phyloP scores from a whole-genome alignment of 805 yeast genomes.

The Ogataea wickerhamii region DNA sequence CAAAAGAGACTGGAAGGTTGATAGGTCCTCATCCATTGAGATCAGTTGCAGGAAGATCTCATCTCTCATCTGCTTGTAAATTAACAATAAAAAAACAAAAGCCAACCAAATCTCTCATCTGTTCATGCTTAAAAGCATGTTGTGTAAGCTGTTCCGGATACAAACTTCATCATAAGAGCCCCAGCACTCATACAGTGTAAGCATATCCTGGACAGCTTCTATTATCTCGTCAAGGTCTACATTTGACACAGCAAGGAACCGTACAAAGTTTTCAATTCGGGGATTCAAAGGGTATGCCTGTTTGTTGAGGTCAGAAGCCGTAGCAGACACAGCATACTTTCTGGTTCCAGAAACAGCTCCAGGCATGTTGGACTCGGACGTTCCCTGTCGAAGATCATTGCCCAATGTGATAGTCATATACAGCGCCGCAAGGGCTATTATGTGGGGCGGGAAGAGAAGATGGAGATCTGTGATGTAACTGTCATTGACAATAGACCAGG shows the following conservation, averaged over 20 bases:
- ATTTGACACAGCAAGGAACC: conserved; percentile 70
- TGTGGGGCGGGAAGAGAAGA: conserved; percentile 82
- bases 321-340: conserved; percentile 5
- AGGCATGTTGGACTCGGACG: conserved; percentile 15
- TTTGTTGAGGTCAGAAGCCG: too few relatives aligned
- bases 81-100: too few relatives aligned
- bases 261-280: conserved; percentile 53
- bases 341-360: conserved; percentile 2
- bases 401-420: conserved; percentile 69
- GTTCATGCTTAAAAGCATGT: conserved; percentile 26
- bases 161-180: conserved; percentile 71
- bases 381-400: conserved; percentile 26
- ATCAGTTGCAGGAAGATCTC: too few relatives aligned
- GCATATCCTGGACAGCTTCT: conserved; percentile 79
- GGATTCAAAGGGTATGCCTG: conserved; percentile 17
- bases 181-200: conserved; percentile 82
- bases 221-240: conserved; percentile 74
- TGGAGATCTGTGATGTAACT: conserved; percentile 85
- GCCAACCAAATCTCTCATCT: too few relatives aligned
- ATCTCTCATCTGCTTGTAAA: too few relatives aligned
- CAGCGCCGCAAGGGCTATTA: conserved; percentile 77
- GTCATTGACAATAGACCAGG: conserved; percentile 90
- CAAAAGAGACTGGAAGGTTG: too few relatives aligned
- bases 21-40: too few relatives aligned
- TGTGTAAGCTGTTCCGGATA: conserved; percentile 47